phyloP scores from a whole-genome alignment of 805 yeast species.

The Starmerella floris region DNA sequence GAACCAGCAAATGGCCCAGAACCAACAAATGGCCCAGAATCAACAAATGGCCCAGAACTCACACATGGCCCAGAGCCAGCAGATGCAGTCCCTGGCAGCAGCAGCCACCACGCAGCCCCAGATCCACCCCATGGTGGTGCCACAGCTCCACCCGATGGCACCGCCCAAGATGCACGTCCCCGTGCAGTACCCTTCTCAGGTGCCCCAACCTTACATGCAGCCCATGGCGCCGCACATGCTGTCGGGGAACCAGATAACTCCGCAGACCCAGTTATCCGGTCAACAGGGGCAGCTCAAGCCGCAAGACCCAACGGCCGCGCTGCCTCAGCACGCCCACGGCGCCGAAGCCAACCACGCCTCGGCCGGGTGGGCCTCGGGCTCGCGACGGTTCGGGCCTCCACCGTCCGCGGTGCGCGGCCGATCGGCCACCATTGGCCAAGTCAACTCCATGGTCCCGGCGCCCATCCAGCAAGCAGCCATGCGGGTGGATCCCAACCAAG shows the following conservation, averaged over 20 bases:
- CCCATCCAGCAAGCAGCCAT: slow-evolving; percentile 33
- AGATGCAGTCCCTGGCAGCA: no score
- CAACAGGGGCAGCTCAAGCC: no score
- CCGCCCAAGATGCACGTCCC: background rate
- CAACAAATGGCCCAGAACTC: no score
- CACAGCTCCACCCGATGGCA: background rate
- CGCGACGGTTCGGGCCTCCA: background rate
- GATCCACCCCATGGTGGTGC: background rate
- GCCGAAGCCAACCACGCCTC: no score
- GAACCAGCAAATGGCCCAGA: no score
- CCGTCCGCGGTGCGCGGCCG: slow-evolving; percentile 16
- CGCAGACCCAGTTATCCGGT: no score
- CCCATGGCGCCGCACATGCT: background rate
- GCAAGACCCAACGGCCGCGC: no score
- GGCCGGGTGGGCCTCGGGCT: no score
- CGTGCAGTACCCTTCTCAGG: background rate
- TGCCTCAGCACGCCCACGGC: no score
- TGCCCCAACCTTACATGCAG: background rate
- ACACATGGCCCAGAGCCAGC: no score
- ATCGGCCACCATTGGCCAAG: slow-evolving; percentile 31
- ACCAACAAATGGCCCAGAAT: no score
- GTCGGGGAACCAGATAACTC: background rate
- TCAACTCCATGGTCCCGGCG: slow-evolving; percentile 29
- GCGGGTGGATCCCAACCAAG: slow-evolving; percentile 29
- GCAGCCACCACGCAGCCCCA: no score